phyloP scores from a whole-genome alignment of 768 basidiomycete genomes.

The Boletus reticulatus region DNA sequence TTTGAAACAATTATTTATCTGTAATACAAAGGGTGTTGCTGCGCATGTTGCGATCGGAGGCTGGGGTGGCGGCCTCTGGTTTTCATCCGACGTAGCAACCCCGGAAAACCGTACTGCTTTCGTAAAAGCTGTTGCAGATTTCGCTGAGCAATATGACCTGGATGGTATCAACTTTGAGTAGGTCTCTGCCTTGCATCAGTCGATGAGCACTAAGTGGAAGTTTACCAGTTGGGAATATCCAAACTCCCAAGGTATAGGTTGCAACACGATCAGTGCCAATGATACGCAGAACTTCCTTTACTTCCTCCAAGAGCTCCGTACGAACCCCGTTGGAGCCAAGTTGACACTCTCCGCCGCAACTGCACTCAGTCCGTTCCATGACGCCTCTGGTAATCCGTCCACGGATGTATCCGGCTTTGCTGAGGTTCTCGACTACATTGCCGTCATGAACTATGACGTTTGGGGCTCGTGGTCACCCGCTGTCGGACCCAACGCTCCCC shows the following conservation, averaged over 20 bases:
- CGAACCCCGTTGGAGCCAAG: conserved; percentile 45
- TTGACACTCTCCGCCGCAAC: conserved; percentile 70
- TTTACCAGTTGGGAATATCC: conserved; percentile 85
- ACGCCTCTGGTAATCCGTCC: conserved; percentile 56
- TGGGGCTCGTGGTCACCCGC: conserved; percentile 50
- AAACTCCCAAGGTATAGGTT: conserved; percentile 58
- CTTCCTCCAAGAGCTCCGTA: conserved; percentile 71
- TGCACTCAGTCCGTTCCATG: conserved; percentile 64
- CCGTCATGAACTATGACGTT: conserved; percentile 67
- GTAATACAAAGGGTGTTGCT: conserved; percentile 44
- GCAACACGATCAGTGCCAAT: conserved; percentile 53
- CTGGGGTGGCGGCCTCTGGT: conserved; percentile 64
- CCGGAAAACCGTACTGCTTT: conserved; percentile 59
- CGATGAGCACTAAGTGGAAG: neutral
- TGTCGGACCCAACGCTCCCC: conserved; percentile 78
- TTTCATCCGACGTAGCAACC: conserved; percentile 58
- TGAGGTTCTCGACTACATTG: conserved; percentile 62
- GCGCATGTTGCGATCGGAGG: conserved; percentile 67
- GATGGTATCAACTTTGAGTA: conserved; percentile 50
- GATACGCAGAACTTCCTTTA: conserved; percentile 78
- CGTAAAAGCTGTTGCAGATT: conserved; percentile 51
- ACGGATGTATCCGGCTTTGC: conserved; percentile 72
- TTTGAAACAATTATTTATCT: neutral
- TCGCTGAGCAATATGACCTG: conserved; percentile 49
- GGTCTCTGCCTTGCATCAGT: neutral